These are phyloP conservation scores for Dalbergia cochinchinensis DNA, from an alignment of 306 rosid species.

Conservation along the genomic window DNA sequence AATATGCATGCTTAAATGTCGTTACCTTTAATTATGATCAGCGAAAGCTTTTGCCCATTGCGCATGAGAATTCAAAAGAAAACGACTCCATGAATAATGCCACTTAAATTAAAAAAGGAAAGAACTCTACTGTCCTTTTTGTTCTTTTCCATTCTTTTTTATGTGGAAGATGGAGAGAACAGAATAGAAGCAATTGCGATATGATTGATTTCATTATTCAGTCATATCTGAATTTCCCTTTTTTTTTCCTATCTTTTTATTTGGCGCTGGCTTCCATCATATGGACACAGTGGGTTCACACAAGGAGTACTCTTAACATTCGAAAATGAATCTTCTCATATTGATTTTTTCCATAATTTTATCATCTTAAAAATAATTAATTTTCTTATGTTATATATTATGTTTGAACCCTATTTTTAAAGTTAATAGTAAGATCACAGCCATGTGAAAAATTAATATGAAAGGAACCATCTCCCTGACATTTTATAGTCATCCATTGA, in stretches of 20 bases:
- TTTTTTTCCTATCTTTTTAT: too few relatives aligned
- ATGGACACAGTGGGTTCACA: background rate
- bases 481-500: too few relatives aligned
- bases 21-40: background rate
- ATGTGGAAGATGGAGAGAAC: too few relatives aligned
- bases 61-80: background rate
- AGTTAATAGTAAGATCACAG: too few relatives aligned
- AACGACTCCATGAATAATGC: background rate
- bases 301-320: background rate
- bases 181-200: too few relatives aligned
- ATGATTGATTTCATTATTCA: background rate
- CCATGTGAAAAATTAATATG: too few relatives aligned
- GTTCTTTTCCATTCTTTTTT: background rate
- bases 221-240: background rate
- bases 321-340: too few relatives aligned
- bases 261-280: background rate
- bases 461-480: background rate
- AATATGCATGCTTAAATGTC: background rate
- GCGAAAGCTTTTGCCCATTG: background rate
- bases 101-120: background rate
- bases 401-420: too few relatives aligned
- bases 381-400: too few relatives aligned
- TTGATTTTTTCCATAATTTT: too few relatives aligned
- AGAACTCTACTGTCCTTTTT: background rate
- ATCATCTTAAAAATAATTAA: too few relatives aligned